Evolutionary conservation across 1,284 basidiomycete species (phyloP), one percentile per base, ranked within the genome.

Genomic region (Phellopilus nigrolimitatus): DNA sequence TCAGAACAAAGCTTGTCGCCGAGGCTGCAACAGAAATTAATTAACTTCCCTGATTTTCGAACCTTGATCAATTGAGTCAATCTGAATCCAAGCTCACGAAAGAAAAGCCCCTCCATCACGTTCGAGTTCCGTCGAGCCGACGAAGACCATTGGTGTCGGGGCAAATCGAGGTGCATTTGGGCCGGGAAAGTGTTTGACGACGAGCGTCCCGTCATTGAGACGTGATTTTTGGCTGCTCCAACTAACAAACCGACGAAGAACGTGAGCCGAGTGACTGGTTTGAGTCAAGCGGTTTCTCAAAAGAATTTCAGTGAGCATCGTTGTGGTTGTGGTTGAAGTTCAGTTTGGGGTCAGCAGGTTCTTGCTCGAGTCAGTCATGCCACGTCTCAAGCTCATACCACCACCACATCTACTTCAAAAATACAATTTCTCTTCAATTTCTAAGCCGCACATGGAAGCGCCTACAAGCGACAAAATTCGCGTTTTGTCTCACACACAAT

Each of bases 401-500:
- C 41, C 19, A 49, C 47, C 21, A 33, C 28, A 22, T 31, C 50
- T 12, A 7, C 27, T 27, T 46, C 47, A 30, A 21, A 31, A 19
- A 44, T 31, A 22, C 24, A 17, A 33, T 12, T 31, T 25, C 17
- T 27, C 22, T 12, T 39, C 41, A 3, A 13, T 21, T 15, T 30
- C 33, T 27, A 13, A 38, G 24, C 36, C 33, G 39, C 21, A 37
- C 6, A 61, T 61, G 60, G 58, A 61, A 38, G 52, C 52, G 24
- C 51, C 56, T 15, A 39, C 45, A 12, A 39, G 43, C 10, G 54
- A 53, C 10, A 60, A 78, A 56, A 69, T 88, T 59, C 72, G 78
- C 56, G 78, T 95, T 39, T 78, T 82, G 36, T 78, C 80, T 0
- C 91, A 91, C 64, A 70, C 73, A 55, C 90, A 93, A 62, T 95